Evolutionary conservation across 2,329 filamentous ascomycete genomes (phyloP), one percentile per base, ranked within the genome.

Genomic region (Phialocephala subalpina): DNA sequence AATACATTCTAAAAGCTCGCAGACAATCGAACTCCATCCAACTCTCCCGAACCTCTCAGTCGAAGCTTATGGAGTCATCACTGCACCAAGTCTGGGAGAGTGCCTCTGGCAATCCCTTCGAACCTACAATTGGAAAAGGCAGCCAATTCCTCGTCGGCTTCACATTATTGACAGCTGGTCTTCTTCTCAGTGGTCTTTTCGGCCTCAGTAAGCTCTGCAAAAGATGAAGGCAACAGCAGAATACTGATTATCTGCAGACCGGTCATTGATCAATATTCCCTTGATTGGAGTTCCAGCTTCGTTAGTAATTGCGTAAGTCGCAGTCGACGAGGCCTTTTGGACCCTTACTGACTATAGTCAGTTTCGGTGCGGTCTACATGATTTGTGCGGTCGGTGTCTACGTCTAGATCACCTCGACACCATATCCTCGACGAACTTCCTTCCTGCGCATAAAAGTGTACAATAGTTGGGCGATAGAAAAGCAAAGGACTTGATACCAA

Each of bases 371-470:
- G 59, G 94, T 99, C 55, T 97, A 96, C 82, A 97, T 97, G 91
- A 98, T 99, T 82, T 99, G 96, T 82, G 96, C 94, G 67, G 96
- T 96, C 78, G 96, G 96, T 79, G 96, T 99, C 77, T 98, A 99
- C 89, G 93, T 99, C 80, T 99, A 78, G 68, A 59, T 65, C 59
- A 66, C 61, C 61, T 63, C 62, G 65, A 62, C 63, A 69, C 65
- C 40, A 67, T 27, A 68, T 62, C 42, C 53, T 58, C 69, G 55
- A 70, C 70, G 66, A 70, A 70, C 70, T 69, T 73, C 67, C 63
- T 66, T 68, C 60, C 65, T 47, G 63, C 68, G 64, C 68, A 70
- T 70, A 69, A 64, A 65, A 62, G 47, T 77, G 75, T 77, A 76
- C 67, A 73, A 69, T 77, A 76, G 70, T 68, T 72, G 71, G 70